phyloP scores from a whole-genome alignment of 2,329 filamentous ascomycete genomes.

The Geosmithia flava region DNA sequence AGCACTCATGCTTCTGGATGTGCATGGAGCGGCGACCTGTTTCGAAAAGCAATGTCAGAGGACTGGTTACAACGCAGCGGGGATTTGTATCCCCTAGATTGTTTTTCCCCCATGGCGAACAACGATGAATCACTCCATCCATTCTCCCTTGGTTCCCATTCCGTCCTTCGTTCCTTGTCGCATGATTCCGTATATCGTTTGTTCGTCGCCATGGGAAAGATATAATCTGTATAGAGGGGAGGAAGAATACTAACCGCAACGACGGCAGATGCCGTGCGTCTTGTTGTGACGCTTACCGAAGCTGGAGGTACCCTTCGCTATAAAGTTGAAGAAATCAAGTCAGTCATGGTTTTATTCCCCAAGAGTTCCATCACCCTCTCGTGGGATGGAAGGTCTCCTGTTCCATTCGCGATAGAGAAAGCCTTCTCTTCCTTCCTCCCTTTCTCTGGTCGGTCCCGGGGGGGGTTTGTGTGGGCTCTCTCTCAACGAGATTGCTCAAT shows the following conservation, averaged over 20 bases:
- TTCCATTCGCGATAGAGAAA: no score
- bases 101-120: no score
- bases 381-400: not conserved
- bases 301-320: slow-evolving; percentile 46
- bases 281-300: slow-evolving; percentile 76
- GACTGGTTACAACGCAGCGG: not conserved
- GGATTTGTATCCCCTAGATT: not conserved
- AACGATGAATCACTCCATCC: no score
- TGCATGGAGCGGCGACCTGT: slow-evolving; percentile 91
- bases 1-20: slow-evolving; percentile 98
- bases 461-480: no score
- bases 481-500: no score
- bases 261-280: slow-evolving; percentile 96
- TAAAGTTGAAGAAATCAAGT: slow-evolving; percentile 7
- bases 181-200: not conserved
- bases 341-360: not conserved
- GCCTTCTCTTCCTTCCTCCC: not conserved
- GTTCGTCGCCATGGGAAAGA: not conserved
- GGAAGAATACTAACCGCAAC: slow-evolving; percentile 66
- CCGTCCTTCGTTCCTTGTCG: not conserved
- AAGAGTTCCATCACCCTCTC: not conserved
- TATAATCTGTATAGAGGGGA: not conserved
- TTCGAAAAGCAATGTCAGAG: slow-evolving; percentile 4
- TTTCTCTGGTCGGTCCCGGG: no score
- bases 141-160: not conserved